Evolutionary conservation across 2,329 filamentous ascomycete species (phyloP).

Genomic region (Fusarium sp.): DNA sequence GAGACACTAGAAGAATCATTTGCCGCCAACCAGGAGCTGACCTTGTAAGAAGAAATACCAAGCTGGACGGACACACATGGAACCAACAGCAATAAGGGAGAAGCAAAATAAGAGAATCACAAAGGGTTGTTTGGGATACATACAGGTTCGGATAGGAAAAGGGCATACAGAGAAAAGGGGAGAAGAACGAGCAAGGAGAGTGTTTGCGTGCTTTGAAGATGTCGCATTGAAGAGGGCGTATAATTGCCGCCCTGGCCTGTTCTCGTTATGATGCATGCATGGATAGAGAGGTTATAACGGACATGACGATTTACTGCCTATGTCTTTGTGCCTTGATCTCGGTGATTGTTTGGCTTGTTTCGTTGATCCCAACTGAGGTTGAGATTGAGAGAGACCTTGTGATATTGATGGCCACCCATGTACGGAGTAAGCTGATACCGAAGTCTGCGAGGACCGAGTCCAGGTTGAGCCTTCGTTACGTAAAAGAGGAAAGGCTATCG

Average conservation of each 20-base stretch:
- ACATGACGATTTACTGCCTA: slow-evolving; percentile 34
- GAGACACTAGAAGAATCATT: slow-evolving; percentile 10
- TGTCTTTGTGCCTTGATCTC: not conserved
- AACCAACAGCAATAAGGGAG: slow-evolving; percentile 25
- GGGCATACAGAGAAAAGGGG: slow-evolving; percentile 30
- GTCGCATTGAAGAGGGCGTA: slow-evolving; percentile 30
- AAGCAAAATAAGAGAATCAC: slow-evolving; percentile 23
- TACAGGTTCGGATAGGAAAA: slow-evolving; percentile 36
- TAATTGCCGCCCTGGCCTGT: slow-evolving; percentile 19
- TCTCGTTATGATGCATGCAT: slow-evolving; percentile 36
- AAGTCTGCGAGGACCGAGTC: no score
- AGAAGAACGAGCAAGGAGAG: slow-evolving; percentile 20
- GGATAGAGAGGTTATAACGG: slow-evolving; percentile 38
- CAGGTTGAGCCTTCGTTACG: no score
- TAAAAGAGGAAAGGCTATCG: no score
- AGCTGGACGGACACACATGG: slow-evolving; percentile 26
- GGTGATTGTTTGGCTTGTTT: not conserved
- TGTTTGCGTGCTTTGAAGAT: slow-evolving; percentile 16
- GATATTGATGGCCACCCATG: no score
- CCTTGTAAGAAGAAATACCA: slow-evolving; percentile 30
- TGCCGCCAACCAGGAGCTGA: slow-evolving; percentile 7
- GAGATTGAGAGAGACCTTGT: no score
- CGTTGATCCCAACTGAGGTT: no score
- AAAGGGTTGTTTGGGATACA: slow-evolving; percentile 34
- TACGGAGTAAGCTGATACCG: no score